phyloP scores from a whole-genome alignment of 2,329 filamentous ascomycete genomes.

The Stenocarpella maydis region DNA sequence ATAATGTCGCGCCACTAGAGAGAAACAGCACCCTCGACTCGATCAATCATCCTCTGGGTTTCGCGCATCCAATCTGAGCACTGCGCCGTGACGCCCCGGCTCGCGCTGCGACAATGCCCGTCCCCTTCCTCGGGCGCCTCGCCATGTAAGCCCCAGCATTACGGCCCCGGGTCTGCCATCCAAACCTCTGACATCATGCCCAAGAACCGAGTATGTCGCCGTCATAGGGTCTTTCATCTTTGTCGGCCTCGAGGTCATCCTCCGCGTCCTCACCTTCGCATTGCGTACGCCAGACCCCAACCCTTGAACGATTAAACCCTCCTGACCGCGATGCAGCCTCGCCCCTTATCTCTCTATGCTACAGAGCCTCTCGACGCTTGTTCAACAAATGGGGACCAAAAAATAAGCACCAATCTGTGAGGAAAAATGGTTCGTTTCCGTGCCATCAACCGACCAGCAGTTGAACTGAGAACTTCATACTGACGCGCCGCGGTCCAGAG shows the following conservation, averaged over 20 bases:
- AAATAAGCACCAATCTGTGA: conserved; percentile 71
- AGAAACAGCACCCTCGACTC: background rate
- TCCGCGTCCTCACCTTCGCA: conserved; percentile 86
- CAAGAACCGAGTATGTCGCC: conserved; percentile 85
- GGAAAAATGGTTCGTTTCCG: conserved; percentile 66
- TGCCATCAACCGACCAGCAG: conserved; percentile 58
- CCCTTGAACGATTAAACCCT: conserved; percentile 21
- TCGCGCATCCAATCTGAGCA: background rate
- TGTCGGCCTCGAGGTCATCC: conserved; percentile 81
- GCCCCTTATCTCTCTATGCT: conserved; percentile 83
- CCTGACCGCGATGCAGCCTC: conserved; percentile 61
- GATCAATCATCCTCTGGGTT: background rate
- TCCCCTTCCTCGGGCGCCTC: conserved; percentile 62
- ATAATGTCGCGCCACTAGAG: conserved; percentile 22
- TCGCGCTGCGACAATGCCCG: conserved; percentile 52
- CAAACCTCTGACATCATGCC: conserved; percentile 5
- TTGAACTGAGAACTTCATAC: conserved; percentile 1
- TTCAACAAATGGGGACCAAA: conserved; percentile 83
- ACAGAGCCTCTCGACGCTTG: conserved; percentile 79
- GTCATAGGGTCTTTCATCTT: conserved; percentile 85
- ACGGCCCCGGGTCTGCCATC: background rate
- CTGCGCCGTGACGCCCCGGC: background rate
- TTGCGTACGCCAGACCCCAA: conserved; percentile 68
- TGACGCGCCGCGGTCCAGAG: conserved; percentile 57
- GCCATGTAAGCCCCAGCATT: conserved; percentile 55